Percentiles rank a stretch among this genome's conserved stretches.
phyloP scores from a whole-genome alignment of 768 basidiomycete genomes.

The Epithele typhae region DNA sequence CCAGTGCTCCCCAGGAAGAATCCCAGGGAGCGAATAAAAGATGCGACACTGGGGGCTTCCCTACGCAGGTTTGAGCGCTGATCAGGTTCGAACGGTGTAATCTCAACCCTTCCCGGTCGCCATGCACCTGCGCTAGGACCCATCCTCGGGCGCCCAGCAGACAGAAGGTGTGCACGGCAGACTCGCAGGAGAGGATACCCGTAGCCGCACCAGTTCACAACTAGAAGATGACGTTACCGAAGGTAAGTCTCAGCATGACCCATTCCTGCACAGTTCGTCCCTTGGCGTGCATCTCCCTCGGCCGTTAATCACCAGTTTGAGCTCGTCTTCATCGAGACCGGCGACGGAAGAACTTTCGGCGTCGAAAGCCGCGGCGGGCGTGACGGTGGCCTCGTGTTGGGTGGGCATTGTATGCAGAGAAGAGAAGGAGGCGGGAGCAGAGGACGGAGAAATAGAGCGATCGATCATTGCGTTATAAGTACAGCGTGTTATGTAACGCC shows the following conservation, averaged over 20 bases:
- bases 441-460: not conserved
- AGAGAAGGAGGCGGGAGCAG: not conserved
- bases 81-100: slow-evolving; percentile 97
- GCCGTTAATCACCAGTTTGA: slow-evolving; percentile 52
- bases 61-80: slow-evolving; percentile 98
- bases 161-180: slow-evolving; percentile 16
- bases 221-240: slow-evolving; percentile 72
- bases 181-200: slow-evolving; percentile 67
- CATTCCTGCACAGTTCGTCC: slow-evolving; percentile 23
- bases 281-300: slow-evolving; percentile 23
- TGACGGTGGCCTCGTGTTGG: slow-evolving; percentile 10
- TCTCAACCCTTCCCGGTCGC: slow-evolving; percentile 70
- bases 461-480: slow-evolving; percentile 16
- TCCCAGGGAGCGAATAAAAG: slow-evolving; percentile 36
- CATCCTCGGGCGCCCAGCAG: slow-evolving; percentile 24
- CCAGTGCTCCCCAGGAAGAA: slow-evolving; percentile 32
- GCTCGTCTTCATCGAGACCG: slow-evolving; percentile 38
- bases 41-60: slow-evolving; percentile 79
- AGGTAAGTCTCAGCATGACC: slow-evolving; percentile 35
- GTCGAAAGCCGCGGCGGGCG: slow-evolving; percentile 9
- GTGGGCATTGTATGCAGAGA: slow-evolving; percentile 14
- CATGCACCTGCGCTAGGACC: slow-evolving; percentile 16
- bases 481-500: slow-evolving; percentile 20
- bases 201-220: slow-evolving; percentile 79
- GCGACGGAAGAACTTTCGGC: slow-evolving; percentile 25